Conservation (phyloP, 108 stramenopile genomes). For the Nitzschia sp. region DNA sequence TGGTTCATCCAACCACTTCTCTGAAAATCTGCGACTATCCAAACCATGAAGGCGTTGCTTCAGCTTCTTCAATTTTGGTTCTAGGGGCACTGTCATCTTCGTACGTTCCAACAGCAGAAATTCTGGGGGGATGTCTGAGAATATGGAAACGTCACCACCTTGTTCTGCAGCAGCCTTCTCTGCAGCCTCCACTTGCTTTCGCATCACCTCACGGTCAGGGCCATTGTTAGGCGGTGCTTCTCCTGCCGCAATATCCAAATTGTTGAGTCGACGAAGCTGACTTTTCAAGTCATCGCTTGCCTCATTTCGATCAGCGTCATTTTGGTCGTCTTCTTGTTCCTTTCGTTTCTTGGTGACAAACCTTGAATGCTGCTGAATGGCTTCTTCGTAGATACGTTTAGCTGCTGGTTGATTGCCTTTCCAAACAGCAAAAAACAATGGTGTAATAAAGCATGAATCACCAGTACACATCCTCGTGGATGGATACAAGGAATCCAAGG, state of each 20-base stretch:
- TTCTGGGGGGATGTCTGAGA: slow-evolving; percentile 12
- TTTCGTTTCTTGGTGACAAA: not conserved
- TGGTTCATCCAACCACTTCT: slow-evolving; percentile 7
- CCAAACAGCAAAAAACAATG: not conserved
- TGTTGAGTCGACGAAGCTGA: slow-evolving; percentile 8
- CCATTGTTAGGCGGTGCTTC: slow-evolving; percentile 7
- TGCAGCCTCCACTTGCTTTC: not conserved
- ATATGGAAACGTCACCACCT: not conserved
- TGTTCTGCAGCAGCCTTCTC: not conserved
- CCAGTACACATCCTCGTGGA: not conserved
- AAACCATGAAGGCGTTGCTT: not conserved
- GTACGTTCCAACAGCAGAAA: slow-evolving; percentile 16
- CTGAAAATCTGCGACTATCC: not conserved
- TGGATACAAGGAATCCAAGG: no score
- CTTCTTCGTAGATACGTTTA: not conserved
- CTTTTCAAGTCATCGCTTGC: not conserved
- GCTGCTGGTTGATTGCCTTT: not conserved
- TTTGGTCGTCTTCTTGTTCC: not conserved
- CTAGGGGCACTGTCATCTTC: not conserved
- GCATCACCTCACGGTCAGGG: slow-evolving; percentile 1
- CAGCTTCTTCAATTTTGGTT: not conserved
- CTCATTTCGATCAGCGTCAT: not conserved
- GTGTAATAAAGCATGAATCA: not conserved
- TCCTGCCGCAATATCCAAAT: slow-evolving; percentile 21
- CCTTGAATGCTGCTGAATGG: not conserved